A percentile compares a stretch with the other conserved stretches of the same genome.
These are phyloP conservation scores for Ilyonectria sp. DNA, from an alignment of 2,329 filamentous ascomycete genomes.

Conservation along the genomic window DNA sequence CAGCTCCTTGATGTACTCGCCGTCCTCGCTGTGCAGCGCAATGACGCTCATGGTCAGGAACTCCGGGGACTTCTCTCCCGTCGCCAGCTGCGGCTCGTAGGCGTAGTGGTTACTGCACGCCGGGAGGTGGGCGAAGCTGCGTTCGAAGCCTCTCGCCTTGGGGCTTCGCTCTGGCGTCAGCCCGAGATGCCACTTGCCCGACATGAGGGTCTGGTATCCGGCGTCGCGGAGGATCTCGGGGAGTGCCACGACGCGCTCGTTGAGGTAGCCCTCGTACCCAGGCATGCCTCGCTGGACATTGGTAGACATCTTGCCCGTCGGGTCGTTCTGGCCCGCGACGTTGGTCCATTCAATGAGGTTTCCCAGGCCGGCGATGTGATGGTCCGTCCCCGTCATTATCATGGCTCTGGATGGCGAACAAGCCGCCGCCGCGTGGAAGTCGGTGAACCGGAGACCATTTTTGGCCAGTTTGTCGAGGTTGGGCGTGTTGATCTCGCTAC, in stretches of 20 bases:
- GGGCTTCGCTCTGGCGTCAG: slow-evolving; percentile 36
- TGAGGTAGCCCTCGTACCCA: slow-evolving; percentile 67
- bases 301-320: slow-evolving; percentile 31
- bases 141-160: slow-evolving; percentile 65
- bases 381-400: slow-evolving; percentile 73
- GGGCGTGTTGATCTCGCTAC: slow-evolving; percentile 72
- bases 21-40: slow-evolving; percentile 37
- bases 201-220: slow-evolving; percentile 71
- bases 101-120: slow-evolving; percentile 69
- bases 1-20: slow-evolving; percentile 33
- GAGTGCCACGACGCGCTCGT: slow-evolving; percentile 67
- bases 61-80: slow-evolving; percentile 33
- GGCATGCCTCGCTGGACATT: slow-evolving; percentile 41
- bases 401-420: slow-evolving; percentile 75
- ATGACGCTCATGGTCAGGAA: slow-evolving; percentile 39
- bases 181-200: slow-evolving; percentile 60
- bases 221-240: slow-evolving; percentile 69
- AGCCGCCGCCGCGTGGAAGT: slow-evolving; percentile 74
- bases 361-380: slow-evolving; percentile 36
- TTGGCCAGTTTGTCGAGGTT: slow-evolving; percentile 69
- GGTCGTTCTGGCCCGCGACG: slow-evolving; percentile 29
- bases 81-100: slow-evolving; percentile 44
- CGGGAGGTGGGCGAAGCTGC: slow-evolving; percentile 71
- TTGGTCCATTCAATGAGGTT: slow-evolving; percentile 63
- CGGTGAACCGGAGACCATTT: slow-evolving; percentile 70